Evolutionary conservation across 176 grass and related monocot genomes (phyloP), one percentile per base, ranked within the genome.

Genomic region (Cymbopogon citratus): DNA sequence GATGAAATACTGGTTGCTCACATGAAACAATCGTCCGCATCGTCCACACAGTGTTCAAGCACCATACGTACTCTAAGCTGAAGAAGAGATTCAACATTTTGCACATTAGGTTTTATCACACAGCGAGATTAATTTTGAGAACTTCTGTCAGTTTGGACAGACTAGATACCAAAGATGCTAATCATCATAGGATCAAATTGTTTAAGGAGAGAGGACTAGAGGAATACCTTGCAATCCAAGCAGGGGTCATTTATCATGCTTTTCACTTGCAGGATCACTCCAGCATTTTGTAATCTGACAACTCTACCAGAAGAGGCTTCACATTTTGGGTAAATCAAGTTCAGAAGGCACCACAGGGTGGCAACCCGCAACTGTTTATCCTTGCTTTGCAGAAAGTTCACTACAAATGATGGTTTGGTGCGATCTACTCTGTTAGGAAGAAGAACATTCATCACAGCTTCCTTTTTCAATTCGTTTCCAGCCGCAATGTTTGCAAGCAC

Each of bases 211-310:
- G 68, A 10, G 54, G 18, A 61, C 8, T 77, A 46, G 68, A 10
- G 54, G 18, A 61, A 8, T 77, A 98, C 95, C 95, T 98, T 98
- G 90, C 92, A 99, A 96, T 99, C 97, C 69, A 90, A 79, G 74
- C 85, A 95, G 52, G 91, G 91, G 76, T 99, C 97, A 77, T 93
- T 87, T 74, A 88, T 82, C 97, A 99, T 99, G 51, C 64, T 86
- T 83, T 90, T 96, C 69, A 99, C 80, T 83, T 99, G 97, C 76
- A 75, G 84, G 74, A 99, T 88, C 80, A 99, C 82, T 52, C 97
- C 97, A 74, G 91, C 68, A 82, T 76, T 84, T 59, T 90, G 88
- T 16, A 99, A 87, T 78, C 80, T 82, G 23, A 73, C 69, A 75
- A 89, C 84, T 69, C 97, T 79, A 83, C 57, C 73, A 74, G 91